Percentiles rank a stretch among this genome's conserved stretches.
These are phyloP conservation scores for Pythium brachiatum DNA, from an alignment of 352 stramenopile genomes.

Conservation along the genomic window DNA sequence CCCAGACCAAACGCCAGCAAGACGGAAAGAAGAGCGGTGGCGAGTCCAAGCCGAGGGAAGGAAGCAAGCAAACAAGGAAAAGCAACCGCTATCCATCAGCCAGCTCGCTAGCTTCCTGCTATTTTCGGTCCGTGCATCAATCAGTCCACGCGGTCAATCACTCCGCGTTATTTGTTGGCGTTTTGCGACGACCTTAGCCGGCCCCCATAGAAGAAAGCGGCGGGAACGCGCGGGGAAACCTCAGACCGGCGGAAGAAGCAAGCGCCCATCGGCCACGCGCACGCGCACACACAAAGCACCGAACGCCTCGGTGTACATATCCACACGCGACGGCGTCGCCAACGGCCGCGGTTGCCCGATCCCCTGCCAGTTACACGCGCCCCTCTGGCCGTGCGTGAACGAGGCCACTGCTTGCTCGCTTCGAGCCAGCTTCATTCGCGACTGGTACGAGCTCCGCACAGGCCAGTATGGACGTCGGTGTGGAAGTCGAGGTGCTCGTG, in stretches of 20 bases:
- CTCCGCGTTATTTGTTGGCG: not conserved
- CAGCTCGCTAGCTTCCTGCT: not conserved
- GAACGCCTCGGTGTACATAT: not conserved
- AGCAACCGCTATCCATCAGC: not conserved
- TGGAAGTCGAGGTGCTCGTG: constrained; percentile 58
- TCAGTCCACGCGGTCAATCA: not conserved
- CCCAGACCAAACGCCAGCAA: not conserved
- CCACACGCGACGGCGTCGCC: not conserved
- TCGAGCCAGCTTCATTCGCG: constrained; percentile 7
- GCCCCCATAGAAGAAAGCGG: not conserved
- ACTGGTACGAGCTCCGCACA: not conserved
- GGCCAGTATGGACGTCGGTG: constrained; percentile 55
- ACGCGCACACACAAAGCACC: not conserved
- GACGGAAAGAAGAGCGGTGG: not conserved
- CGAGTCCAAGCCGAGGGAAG: not conserved
- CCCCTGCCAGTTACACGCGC: constrained; percentile 1
- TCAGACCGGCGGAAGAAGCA: not conserved
- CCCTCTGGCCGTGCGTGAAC: not conserved
- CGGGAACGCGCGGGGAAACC: not conserved
- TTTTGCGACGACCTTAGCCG: not conserved
- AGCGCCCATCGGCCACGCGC: constrained; percentile 2
- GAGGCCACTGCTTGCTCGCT: not conserved
- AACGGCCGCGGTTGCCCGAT: not conserved
- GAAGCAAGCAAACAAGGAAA: not conserved
- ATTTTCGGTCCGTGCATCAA: not conserved